Evolutionary conservation across 2,329 filamentous ascomycete genomes (phyloP), one percentile per base, ranked within the genome.

Genomic region (Clonostachys rosea): DNA sequence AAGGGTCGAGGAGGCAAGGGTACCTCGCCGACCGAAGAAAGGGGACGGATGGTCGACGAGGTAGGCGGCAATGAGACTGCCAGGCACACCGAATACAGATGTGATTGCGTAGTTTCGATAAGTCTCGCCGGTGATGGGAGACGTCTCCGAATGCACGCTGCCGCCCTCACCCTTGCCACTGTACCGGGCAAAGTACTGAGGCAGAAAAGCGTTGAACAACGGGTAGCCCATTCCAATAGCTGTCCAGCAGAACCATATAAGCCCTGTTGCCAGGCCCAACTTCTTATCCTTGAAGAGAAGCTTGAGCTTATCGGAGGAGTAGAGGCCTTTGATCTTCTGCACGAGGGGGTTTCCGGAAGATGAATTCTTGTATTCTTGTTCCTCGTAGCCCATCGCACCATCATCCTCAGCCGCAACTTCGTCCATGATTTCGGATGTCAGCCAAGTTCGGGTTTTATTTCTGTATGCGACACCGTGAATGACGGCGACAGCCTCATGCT

Each of bases 181-280:
- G 47, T 82, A 78, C 35, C 59, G 64, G 20, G 83, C 79, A 49
- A 95, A 80, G 59, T 94, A 94, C 55, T 94, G 87, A 1, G 90
- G 90, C n/a, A 95, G 75, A 67, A 95, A 95, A 45, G 87, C 86
- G 64, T 94, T 94, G 77, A 92, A 95, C 2, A 95, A 78, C 1
- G 89, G 89, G 59, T 92, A 95, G 4, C 84, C 89, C 81, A 95
- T 87, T 50, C 89, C 89, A 54, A 95, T 91, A 13, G 81, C 84
- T 0, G 84, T 76, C 89, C 89, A 95, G 61, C 83, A 84, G 65
- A 91, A 87, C 87, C 87, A 91, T 43, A 92, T 71, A 18, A 83
- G 66, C 5, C 53, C 57, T 1, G 79, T 83, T 37, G 77, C 73
- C 45, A 70, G 54, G 45, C 69, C 77, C 8, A 81, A 69, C 47